Conservation (phyloP, 495 filamentous ascomycete species). For the Jackrogersella minutella region DNA sequence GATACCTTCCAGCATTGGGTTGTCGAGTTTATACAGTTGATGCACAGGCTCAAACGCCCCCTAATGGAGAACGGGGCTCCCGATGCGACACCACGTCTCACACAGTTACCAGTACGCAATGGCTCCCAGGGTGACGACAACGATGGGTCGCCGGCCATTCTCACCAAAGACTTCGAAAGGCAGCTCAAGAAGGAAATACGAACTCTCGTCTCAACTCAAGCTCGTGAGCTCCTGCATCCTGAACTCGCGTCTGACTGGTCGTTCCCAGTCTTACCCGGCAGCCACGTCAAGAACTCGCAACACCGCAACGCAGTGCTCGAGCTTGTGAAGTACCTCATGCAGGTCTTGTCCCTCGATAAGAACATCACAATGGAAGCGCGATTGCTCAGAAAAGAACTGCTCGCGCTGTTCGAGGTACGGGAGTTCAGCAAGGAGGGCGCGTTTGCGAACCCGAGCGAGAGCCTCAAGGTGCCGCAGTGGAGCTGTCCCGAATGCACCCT, state of each 20-base stretch:
- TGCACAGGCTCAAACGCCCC: constrained; percentile 84
- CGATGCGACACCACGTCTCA: constrained; percentile 72
- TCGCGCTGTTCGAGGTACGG: constrained; percentile 88
- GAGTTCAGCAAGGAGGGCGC: constrained; percentile 89
- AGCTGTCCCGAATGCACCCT: constrained; percentile 88
- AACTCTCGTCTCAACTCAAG: constrained; percentile 78
- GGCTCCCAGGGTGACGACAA: constrained; percentile 64
- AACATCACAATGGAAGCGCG: constrained; percentile 86
- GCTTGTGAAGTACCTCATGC: constrained; percentile 88
- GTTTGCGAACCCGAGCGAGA: constrained; percentile 85
- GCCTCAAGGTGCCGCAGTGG: constrained; percentile 74
- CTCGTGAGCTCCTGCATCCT: constrained; percentile 88
- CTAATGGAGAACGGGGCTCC: constrained; percentile 54
- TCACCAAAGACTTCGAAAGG: constrained; percentile 82
- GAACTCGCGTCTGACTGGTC: constrained; percentile 86
- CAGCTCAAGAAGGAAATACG: constrained; percentile 89
- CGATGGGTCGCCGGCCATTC: constrained; percentile 67
- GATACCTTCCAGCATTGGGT: constrained; percentile 90
- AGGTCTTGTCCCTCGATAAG: constrained; percentile 88
- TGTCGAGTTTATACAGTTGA: constrained; percentile 92
- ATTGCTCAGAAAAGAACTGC: constrained; percentile 84
- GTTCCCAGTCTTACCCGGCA: constrained; percentile 84
- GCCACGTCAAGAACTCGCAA: constrained; percentile 52
- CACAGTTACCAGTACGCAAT: constrained; percentile 72
- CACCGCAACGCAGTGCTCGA: constrained; percentile 80